Base-by-base conservation (phyloP, 257 asterid genomes). In the Rauvolfia tetraphylla region DNA sequence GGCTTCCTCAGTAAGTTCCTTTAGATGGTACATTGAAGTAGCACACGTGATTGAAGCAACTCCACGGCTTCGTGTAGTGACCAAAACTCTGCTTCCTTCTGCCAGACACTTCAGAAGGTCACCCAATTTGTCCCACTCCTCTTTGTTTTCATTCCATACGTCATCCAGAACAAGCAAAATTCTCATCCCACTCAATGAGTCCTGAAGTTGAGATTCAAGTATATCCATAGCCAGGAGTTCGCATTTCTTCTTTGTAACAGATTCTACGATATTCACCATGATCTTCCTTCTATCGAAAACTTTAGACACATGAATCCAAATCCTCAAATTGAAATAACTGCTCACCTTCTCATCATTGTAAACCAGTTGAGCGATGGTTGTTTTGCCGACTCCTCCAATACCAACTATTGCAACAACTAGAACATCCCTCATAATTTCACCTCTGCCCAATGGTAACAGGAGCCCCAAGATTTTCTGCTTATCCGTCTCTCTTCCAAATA, bases 361-460 rank as follows among this genome's bases (percentile, higher is more conserved):
- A 48, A 73, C 74, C 18, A 79, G 34, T 42, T 77, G 79, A 23
- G 86, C 81, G 34, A 79, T 54, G 10, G 84, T 76, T 23, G 79
- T 79, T 63, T 82, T 82, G 23, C 83, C 81, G 44, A 79, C 56
- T n/a, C 83, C 83, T 44, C 83, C 83, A n/a, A 69, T 79, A 41
- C 86, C 86, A 51, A 79, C 81, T 51, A 77, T 46, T 25, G 79
- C 5, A 29, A 69, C 12, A 15, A 42, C 66, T 9, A 72, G 33
- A 51, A 33, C 67, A 53, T 33, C 63, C 44, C 66, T 72, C 3
- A 4, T 29, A 3, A 56, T 72, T 65, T 72, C 58, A 29, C 74
- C 73, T 63, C 22, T 5, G 48, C 33, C 44, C 7, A 23, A 39
- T 67, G 66, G 63, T 56, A 74, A 73, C 31, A 80, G n/a, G 14